These are phyloP conservation scores for Cystobasidium slooffiae DNA, from an alignment of 1,284 basidiomycete species.

Conservation along the genomic window DNA sequence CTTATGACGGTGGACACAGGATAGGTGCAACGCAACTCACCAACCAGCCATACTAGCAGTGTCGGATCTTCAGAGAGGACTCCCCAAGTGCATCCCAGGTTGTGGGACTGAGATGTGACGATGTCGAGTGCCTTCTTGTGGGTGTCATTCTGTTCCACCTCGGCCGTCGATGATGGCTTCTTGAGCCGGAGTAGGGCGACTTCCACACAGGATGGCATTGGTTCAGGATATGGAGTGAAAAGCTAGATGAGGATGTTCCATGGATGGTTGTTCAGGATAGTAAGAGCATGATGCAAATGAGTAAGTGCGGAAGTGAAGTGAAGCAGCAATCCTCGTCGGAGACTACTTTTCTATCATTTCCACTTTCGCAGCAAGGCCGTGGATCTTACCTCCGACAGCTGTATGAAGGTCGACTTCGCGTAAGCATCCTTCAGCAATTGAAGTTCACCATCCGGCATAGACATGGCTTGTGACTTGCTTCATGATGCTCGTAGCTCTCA, in stretches of 20 bases:
- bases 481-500: neutral
- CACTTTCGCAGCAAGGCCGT: no score
- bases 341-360: neutral
- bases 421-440: neutral
- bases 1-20: neutral
- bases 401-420: neutral
- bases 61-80: slow-evolving; percentile 38
- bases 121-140: slow-evolving; percentile 8
- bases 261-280: neutral
- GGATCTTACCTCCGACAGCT: neutral
- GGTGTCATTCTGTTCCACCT: slow-evolving; percentile 14
- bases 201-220: slow-evolving; percentile 36
- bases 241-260: neutral
- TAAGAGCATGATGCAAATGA: neutral
- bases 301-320: neutral
- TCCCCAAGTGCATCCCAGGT: slow-evolving; percentile 38
- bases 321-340: neutral
- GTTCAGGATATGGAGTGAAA: no score
- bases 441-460: neutral
- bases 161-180: slow-evolving; percentile 6
- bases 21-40: slow-evolving; percentile 6
- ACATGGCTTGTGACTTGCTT: neutral
- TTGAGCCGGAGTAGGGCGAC: slow-evolving; percentile 38
- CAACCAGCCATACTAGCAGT: slow-evolving; percentile 40
- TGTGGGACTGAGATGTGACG: slow-evolving; percentile 21